Base-by-base conservation (phyloP, 257 asterid genomes). In the Capsicum pubescens region DNA sequence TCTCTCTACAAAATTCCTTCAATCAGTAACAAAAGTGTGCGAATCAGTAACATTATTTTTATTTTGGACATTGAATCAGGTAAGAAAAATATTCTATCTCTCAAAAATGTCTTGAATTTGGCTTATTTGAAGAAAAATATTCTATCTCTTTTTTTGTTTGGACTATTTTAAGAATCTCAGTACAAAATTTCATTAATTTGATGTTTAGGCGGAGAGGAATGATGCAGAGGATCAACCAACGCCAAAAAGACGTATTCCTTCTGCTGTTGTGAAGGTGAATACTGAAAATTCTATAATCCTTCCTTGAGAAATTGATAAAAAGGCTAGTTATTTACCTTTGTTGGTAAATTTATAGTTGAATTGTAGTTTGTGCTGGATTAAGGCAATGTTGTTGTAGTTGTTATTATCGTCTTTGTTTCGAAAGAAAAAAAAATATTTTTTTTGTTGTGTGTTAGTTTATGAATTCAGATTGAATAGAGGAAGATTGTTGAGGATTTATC, bases 221-320 rank as follows among this genome's bases (percentile, higher is more conserved):
- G 98, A 88, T 10, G 80, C 89, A 2, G 98, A 92, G 86, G 99
- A 94, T 88, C 98, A 92, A 86, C 97, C 98, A 42, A 92, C 95
- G 19, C 91, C 97, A 0, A 97, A 95, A 87, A 91, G 93, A 89
- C 89, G 98, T 70, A 93, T 97, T 72, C 93, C 98, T 79, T 97
- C 99, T 8, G 96, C 99, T 86, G 98, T 97, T 83, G 94, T 97
- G 84, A 97, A 93, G 97, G 99, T 95, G 81, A 26, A 82, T 72
- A 9, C 55, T 36, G 6, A 10, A 68, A n/a, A 2, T 83, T 48
- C 56, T 8, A 9, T 13, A 57, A 12, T 39, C 0, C 26, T 26
- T 26, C 32, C 32, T 26, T 26, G 32, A 26, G 32, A 26, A 64
- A 4, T 58, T 36, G 4, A 6, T 17, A 2, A 60, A 42, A 60